These are phyloP conservation scores for Neurospora sublineolata DNA, from an alignment of 495 filamentous ascomycete genomes.

Conservation along the genomic window DNA sequence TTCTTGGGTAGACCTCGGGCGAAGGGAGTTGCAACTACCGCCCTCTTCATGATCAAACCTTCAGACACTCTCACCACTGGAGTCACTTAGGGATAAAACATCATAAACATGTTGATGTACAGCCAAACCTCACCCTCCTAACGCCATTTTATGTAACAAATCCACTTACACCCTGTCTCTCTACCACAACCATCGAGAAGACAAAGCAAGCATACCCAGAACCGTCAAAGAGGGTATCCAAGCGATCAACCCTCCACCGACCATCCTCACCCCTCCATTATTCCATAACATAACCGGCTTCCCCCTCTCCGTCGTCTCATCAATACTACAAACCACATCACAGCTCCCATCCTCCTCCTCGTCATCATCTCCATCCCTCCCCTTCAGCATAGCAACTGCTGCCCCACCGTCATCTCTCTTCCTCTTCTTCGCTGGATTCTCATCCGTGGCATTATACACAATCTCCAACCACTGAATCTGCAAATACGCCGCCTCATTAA, in stretches of 20 bases:
- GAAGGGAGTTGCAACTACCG: background rate
- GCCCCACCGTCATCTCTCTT: background rate
- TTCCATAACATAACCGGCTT: constrained; percentile 33
- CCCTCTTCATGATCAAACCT: background rate
- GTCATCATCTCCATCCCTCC: constrained; percentile 14
- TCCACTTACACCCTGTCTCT: background rate
- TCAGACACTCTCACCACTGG: background rate
- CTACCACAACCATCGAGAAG: background rate
- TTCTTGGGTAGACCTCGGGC: background rate
- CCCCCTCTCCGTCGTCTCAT: constrained; percentile 31
- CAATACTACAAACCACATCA: constrained; percentile 37
- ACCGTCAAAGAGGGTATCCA: constrained; percentile 6
- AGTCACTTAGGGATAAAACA: background rate
- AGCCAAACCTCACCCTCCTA: background rate
- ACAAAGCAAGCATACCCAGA: constrained; percentile 1
- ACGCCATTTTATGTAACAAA: background rate
- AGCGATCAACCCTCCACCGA: background rate
- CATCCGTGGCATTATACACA: constrained; percentile 47
- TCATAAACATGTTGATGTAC: background rate
- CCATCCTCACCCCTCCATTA: constrained; percentile 18
- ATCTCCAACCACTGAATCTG: constrained; percentile 68
- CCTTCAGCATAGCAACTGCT: background rate
- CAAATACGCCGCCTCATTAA: constrained; percentile 46
- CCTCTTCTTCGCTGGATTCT: background rate
- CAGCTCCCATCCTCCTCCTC: constrained; percentile 19